A percentile compares a stretch with the other conserved stretches of the same genome.
These are phyloP conservation scores for Trypanosoma boissoni DNA, from an alignment of 208 protist species.

Conservation along the genomic window DNA sequence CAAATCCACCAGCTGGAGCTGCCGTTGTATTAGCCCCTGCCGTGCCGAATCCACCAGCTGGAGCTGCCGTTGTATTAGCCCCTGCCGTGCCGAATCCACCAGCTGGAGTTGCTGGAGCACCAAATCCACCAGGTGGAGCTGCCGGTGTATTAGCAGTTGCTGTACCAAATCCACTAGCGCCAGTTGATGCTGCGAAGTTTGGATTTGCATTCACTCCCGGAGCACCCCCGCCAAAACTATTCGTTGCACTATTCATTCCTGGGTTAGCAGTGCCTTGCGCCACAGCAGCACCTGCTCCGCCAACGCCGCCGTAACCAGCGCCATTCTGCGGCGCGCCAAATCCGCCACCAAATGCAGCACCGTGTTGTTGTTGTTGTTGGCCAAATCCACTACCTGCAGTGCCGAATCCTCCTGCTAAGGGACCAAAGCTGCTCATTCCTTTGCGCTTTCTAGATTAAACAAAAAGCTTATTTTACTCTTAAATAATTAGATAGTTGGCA, in stretches of 20 bases:
- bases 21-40: conserved; percentile 1
- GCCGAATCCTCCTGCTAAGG: neutral
- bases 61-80: conserved; percentile 2
- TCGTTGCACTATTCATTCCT: neutral
- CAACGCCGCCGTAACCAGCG: conserved; percentile 7
- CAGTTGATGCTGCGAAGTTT: neutral
- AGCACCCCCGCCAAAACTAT: neutral
- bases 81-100: conserved; percentile 11
- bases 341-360: conserved; percentile 17
- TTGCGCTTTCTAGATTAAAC: neutral
- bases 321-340: conserved; percentile 1
- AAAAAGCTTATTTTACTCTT: neutral
- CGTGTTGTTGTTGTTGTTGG: neutral
- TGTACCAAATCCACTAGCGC: neutral
- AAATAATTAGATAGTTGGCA: neutral
- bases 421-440: conserved; percentile 17
- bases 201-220: no score
- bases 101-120: conserved; percentile 17
- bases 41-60: conserved; percentile 3
- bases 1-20: conserved; percentile 26
- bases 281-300: neutral
- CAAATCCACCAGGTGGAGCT: conserved; percentile 14
- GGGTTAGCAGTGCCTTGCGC: neutral
- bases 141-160: conserved; percentile 5
- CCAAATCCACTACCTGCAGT: conserved; percentile 6